These are phyloP conservation scores for Coemansia sp. DNA, from an alignment of 192 early-diverging fungal genomes.

Conservation along the genomic window DNA sequence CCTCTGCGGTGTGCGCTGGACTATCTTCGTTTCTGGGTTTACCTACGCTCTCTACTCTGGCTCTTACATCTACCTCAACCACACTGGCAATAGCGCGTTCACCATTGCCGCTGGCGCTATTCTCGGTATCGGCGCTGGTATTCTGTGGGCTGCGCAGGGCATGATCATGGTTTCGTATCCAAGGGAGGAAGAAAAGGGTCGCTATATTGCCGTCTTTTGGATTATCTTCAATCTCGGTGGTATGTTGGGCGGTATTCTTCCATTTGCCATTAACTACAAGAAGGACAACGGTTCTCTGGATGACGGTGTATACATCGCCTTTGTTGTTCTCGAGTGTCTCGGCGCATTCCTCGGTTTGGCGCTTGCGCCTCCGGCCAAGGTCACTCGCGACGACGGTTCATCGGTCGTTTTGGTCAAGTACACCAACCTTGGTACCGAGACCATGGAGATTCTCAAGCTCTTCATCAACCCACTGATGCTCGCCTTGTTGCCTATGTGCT, in stretches of 20 bases:
- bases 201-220: constrained; percentile 87
- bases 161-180: constrained; percentile 90
- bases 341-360: constrained; percentile 66
- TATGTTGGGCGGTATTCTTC: constrained; percentile 77
- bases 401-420: constrained; percentile 70
- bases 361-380: constrained; percentile 67
- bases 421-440: constrained; percentile 66
- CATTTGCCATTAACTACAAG: constrained; percentile 74
- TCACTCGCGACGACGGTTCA: constrained; percentile 72
- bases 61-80: constrained; percentile 75
- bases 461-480: constrained; percentile 78
- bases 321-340: constrained; percentile 76
- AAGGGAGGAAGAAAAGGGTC: constrained; percentile 78
- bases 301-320: constrained; percentile 78
- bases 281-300: constrained; percentile 37
- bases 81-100: constrained; percentile 62
- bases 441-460: constrained; percentile 71
- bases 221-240: constrained; percentile 87
- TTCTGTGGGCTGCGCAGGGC: constrained; percentile 79
- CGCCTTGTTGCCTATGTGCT: constrained; percentile 74
- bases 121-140: constrained; percentile 82
- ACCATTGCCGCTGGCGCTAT: constrained; percentile 77
- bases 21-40: constrained; percentile 70
- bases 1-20: constrained; percentile 73
- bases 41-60: constrained; percentile 79